Conservation (phyloP, 805 yeast species). For the Candida endomychidarum region DNA sequence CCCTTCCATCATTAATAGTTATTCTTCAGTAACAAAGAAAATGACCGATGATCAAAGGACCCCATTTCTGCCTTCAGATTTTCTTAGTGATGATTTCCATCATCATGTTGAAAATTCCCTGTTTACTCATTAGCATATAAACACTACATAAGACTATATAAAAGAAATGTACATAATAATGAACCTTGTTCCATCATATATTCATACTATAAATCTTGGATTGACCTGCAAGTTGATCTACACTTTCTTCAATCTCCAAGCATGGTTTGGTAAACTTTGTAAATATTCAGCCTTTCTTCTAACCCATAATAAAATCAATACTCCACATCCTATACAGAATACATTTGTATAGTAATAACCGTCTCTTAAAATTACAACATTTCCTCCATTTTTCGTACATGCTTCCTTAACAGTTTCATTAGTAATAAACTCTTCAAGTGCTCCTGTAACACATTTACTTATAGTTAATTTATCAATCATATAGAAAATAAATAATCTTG, state of each 20-base stretch:
- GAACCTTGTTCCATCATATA: neutral
- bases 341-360: conserved; percentile 83
- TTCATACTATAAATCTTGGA: neutral
- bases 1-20: conserved; percentile 41
- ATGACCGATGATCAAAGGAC: conserved; percentile 34
- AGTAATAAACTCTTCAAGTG: conserved; percentile 16
- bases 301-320: conserved; percentile 66
- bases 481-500: conserved; percentile 73
- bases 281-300: conserved; percentile 58
- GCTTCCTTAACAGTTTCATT: conserved; percentile 42
- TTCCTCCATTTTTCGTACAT: conserved; percentile 59
- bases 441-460: conserved; percentile 51
- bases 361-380: conserved; percentile 56
- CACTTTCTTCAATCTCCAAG: conserved; percentile 63
- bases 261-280: conserved; percentile 68
- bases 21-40: conserved; percentile 36
- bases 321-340: conserved; percentile 68
- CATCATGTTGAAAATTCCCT: conserved; percentile 16
- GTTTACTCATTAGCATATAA: conserved; percentile 10
- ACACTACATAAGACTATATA: too few relatives aligned
- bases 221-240: neutral
- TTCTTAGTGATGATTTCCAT: conserved; percentile 33
- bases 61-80: conserved; percentile 45
- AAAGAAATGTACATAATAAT: too few relatives aligned
- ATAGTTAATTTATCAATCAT: conserved; percentile 78